These are phyloP conservation scores for Pelomyxa schiedti DNA, from an alignment of 78 protist species.

Conservation along the genomic window DNA sequence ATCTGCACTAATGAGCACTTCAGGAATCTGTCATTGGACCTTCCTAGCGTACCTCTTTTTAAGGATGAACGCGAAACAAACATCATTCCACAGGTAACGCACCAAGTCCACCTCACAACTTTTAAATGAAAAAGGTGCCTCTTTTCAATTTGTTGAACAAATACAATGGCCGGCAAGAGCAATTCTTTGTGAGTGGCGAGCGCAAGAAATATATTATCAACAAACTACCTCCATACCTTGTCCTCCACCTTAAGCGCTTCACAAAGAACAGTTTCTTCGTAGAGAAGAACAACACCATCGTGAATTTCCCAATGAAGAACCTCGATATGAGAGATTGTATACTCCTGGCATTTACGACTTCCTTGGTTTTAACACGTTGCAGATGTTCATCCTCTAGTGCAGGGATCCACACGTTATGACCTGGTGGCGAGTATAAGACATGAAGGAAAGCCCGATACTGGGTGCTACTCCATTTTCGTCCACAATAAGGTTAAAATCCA, in stretches of 20 bases:
- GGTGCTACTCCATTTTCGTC: conserved; percentile 21
- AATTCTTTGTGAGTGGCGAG: conserved; percentile 13
- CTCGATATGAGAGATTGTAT: conserved; percentile 68
- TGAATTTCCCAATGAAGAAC: conserved; percentile 80
- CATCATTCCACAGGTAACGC: conserved; percentile 70
- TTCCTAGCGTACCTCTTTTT: conserved; percentile 86
- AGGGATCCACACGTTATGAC: conserved; percentile 18
- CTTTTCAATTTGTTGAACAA: conserved; percentile 49
- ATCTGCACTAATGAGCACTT: no score
- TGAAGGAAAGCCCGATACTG: conserved; percentile 44
- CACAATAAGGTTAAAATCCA: conserved; percentile 12
- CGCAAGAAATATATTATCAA: conserved; percentile 26
- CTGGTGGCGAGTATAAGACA: conserved; percentile 30
- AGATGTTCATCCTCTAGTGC: conserved; percentile 2
- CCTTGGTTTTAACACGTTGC: no score
- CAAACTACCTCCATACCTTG: conserved; percentile 71
- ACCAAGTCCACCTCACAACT: conserved; percentile 4
- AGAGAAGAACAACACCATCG: conserved; percentile 89
- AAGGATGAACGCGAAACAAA: conserved; percentile 60
- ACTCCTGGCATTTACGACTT: no score
- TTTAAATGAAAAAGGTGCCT: conserved; percentile 43
- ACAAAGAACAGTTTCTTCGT: conserved; percentile 56
- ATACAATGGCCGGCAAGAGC: conserved; percentile 54
- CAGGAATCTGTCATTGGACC: conserved; percentile 63
- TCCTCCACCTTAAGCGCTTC: conserved; percentile 77